A percentile compares a stretch with the other conserved stretches of the same genome.
phyloP scores from a whole-genome alignment of 2,329 filamentous ascomycete genomes.

The Rutstroemia sp. region DNA sequence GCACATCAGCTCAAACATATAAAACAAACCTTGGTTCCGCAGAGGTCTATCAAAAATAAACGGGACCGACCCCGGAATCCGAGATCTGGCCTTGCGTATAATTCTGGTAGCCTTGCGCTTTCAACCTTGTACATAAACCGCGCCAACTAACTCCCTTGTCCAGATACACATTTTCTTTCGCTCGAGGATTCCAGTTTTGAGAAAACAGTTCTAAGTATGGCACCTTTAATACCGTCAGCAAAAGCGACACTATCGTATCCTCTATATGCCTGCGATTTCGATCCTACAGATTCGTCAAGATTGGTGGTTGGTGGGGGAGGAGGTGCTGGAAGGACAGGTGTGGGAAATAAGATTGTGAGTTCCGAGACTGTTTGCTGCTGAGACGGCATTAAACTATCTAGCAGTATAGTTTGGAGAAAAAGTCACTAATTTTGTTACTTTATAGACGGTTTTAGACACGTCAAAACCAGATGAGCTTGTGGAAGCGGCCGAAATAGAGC shows the following conservation, averaged over 20 bases:
- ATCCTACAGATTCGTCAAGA: slow-evolving; percentile 67
- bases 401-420: not conserved
- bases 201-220: slow-evolving; percentile 17
- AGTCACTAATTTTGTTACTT: not conserved
- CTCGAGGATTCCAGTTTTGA: no score
- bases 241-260: slow-evolving; percentile 62
- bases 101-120: not conserved
- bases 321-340: slow-evolving; percentile 71
- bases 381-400: not conserved
- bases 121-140: not conserved
- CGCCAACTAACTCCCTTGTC: no score
- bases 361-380: not conserved
- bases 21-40: no score
- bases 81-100: slow-evolving; percentile 1
- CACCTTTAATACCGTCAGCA: slow-evolving; percentile 25
- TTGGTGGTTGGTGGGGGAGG: slow-evolving; percentile 83
- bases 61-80: not conserved
- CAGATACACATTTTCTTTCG: no score
- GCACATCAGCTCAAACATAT: not conserved
- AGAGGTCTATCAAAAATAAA: no score
- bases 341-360: slow-evolving; percentile 79
- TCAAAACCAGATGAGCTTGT: slow-evolving; percentile 36
- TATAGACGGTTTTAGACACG: slow-evolving; percentile 28
- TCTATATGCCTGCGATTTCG: slow-evolving; percentile 81
- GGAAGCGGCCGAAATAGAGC: slow-evolving; percentile 64